Percentiles rank a stretch among this genome's conserved stretches.
Evolutionary conservation across 2,329 filamentous ascomycete genomes (phyloP).

Genomic region (Clarireedia paspali): DNA sequence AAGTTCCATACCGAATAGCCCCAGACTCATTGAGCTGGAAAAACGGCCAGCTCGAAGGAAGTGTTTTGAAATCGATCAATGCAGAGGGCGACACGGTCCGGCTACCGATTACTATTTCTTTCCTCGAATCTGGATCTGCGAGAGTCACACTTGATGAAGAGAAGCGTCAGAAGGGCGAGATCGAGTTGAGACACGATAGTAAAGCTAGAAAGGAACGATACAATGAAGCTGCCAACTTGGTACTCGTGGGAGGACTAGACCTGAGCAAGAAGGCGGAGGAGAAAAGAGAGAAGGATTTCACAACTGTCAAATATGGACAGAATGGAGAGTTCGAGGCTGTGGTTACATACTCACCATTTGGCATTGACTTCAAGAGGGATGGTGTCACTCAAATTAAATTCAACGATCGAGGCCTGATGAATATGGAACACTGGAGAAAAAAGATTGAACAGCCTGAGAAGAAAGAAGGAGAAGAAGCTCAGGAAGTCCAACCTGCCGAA

Average conservation of each 20-base stretch:
- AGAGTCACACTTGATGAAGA: constrained; percentile 89
- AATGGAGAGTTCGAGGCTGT: constrained; percentile 70
- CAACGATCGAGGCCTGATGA: constrained; percentile 84
- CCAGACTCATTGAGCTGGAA: constrained; percentile 66
- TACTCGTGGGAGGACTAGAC: constrained; percentile 72
- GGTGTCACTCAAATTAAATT: constrained; percentile 76
- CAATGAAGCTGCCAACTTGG: constrained; percentile 82
- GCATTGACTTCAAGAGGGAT: constrained; percentile 78
- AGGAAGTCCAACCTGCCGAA: constrained; percentile 37
- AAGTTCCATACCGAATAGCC: constrained; percentile 71
- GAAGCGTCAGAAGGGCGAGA: constrained; percentile 78
- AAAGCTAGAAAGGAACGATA: constrained; percentile 85
- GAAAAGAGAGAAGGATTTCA: constrained; percentile 56
- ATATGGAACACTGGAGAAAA: constrained; percentile 90
- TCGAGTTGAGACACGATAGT: constrained; percentile 79
- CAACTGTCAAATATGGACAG: constrained; percentile 74
- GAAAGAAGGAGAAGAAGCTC: constrained; percentile 33
- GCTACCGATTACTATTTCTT: constrained; percentile 77
- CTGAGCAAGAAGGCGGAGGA: constrained; percentile 65
- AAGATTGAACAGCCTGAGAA: constrained; percentile 57
- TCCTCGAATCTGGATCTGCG: constrained; percentile 82
- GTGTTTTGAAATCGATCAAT: constrained; percentile 72
- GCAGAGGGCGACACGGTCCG: constrained; percentile 60
- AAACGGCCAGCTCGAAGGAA: constrained; percentile 71
- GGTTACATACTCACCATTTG: constrained; percentile 76